Evolutionary conservation across 805 yeast species (phyloP), one percentile per base, ranked within the genome.

Genomic region (Nakazawaea peltata): DNA sequence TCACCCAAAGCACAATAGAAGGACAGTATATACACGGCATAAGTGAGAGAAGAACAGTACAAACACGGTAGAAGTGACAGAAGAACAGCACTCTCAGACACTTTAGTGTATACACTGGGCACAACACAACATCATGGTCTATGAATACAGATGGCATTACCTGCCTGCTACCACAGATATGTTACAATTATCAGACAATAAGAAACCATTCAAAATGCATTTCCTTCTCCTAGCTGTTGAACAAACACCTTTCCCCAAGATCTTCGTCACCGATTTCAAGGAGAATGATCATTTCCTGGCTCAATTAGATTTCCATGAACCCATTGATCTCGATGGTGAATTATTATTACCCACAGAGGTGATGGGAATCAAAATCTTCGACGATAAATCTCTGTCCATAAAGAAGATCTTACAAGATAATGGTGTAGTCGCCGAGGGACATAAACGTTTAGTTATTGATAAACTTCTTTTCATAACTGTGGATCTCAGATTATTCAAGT

Each of bases 201-300:
- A 26, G 15, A 26, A 10, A 12, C 15, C 28, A 22, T 22, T 22
- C 24, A 22, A 22, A 18, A 26, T 36, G 3, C 30, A 36, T 22
- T 30, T 31, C 13, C 34, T 26, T n/a, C 28, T 36, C 18, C 18
- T 36, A 26, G 34, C 32, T 5, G 12, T 30, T 11, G 32, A 30
- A 17, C 11, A 10, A 28, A 7, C 12, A 3, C 34, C 34, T 5
- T 30, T 36, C 15, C 39, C 39, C 6, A 36, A 36, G 19, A 6
- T 36, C n/a, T 36, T 30, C 21, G 32, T 36, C 13, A 30, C 34
- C 5, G 39, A 36, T 22, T 36, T 22, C 23, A 4, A 13, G 4
- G 27, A 26, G 12, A 26, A 26, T n/a, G 39, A 36, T 2, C 28
- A 16, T 15, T 30, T 36, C 21, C 32, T 30, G 34, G 39, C 39